Conservation (phyloP, 2,329 filamentous ascomycete genomes). For the Fusarium sp. region DNA sequence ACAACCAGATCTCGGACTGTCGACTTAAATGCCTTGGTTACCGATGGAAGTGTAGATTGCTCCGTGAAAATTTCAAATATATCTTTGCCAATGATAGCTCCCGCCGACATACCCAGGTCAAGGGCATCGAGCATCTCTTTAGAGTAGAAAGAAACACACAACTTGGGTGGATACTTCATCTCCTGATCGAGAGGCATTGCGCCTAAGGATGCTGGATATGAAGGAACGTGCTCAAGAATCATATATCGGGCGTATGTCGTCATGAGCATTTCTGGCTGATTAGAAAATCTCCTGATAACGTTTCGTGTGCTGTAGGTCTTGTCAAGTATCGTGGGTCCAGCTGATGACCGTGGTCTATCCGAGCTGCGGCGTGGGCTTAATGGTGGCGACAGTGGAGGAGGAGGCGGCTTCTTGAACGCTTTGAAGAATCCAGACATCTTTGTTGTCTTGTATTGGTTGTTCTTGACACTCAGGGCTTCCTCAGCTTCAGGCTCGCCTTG, state of each 20-base stretch:
- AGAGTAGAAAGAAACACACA: conserved; percentile 58
- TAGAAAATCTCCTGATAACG: conserved; percentile 34
- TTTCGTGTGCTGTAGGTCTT: conserved; percentile 41
- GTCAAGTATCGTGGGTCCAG: conserved; percentile 27
- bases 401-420: conserved; percentile 42
- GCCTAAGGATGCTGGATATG: conserved; percentile 33
- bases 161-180: conserved; percentile 40
- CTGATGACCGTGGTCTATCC: conserved; percentile 38
- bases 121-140: conserved; percentile 57
- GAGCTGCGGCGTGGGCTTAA: conserved; percentile 38
- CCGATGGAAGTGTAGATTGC: conserved; percentile 52
- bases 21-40: conserved; percentile 55
- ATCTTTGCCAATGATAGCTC: conserved; percentile 55
- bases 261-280: conserved; percentile 31
- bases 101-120: conserved; percentile 48
- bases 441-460: conserved; percentile 33
- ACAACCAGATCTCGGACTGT: conserved; percentile 52
- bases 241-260: conserved; percentile 46
- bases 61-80: conserved; percentile 63
- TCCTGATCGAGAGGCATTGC: conserved; percentile 41
- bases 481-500: conserved; percentile 38
- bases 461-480: conserved; percentile 39
- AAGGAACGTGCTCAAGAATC: conserved; percentile 42
- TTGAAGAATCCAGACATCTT: conserved; percentile 47
- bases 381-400: conserved; percentile 36